These are phyloP conservation scores for Penicillium riverlandense DNA, from an alignment of 495 filamentous ascomycete species.

Conservation along the genomic window DNA sequence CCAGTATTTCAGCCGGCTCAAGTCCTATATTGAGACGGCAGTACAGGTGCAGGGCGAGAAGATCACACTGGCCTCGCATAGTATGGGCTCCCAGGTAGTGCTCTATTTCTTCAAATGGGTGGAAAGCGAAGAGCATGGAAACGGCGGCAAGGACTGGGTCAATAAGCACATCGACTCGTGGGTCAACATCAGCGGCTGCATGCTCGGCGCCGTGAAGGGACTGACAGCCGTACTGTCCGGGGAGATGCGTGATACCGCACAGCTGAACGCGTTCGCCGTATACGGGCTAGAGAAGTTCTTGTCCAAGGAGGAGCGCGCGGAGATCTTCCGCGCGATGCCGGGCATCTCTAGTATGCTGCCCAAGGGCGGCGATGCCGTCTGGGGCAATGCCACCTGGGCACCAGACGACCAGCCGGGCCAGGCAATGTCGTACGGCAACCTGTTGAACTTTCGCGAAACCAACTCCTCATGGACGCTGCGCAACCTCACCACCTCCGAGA, in stretches of 20 bases:
- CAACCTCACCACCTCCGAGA: conserved; percentile 76
- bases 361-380: conserved; percentile 89
- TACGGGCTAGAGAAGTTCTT: conserved; percentile 97
- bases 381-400: conserved; percentile 85
- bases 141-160: conserved; percentile 83
- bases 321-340: conserved; percentile 95
- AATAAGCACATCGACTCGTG: conserved; percentile 84
- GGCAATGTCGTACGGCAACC: conserved; percentile 63
- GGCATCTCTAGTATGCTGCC: conserved; percentile 95
- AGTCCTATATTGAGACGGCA: conserved; percentile 81
- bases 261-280: conserved; percentile 94
- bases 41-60: conserved; percentile 64
- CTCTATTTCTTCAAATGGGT: conserved; percentile 99
- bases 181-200: conserved; percentile 97
- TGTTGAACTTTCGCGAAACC: conserved; percentile 75
- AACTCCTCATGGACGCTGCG: conserved; percentile 53
- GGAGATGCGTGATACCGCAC: conserved; percentile 97
- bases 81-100: conserved; percentile 92
- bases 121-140: conserved; percentile 68
- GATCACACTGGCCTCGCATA: conserved; percentile 83
- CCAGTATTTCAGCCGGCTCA: conserved; percentile 86
- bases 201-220: conserved; percentile 93
- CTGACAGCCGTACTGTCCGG: conserved; percentile 86
- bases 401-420: conserved; percentile 80
- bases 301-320: conserved; percentile 77